phyloP scores from a whole-genome alignment of 192 early-diverging fungal genomes.

The Jimgerdemannia flammicorona region DNA sequence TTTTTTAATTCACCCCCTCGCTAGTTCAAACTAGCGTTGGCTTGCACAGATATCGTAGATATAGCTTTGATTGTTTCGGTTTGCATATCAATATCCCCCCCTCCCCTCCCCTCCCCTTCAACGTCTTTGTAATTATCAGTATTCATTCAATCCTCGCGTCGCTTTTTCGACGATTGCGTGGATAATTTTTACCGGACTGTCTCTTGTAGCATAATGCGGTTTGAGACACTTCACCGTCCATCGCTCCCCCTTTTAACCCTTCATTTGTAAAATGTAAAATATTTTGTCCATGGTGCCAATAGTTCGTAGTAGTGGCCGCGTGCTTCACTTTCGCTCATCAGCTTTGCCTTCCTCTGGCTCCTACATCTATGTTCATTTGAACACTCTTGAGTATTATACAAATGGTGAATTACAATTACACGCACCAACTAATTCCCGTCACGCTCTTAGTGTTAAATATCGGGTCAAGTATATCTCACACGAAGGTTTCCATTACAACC shows the following conservation, averaged over 20 bases:
- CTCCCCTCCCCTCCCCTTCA: background rate
- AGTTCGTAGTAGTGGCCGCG: background rate
- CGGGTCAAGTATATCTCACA: background rate
- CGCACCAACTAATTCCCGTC: background rate
- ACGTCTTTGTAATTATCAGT: constrained; percentile 3
- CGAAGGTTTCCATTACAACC: background rate
- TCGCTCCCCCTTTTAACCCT: background rate
- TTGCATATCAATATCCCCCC: background rate
- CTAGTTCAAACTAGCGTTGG: background rate
- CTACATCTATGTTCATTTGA: background rate
- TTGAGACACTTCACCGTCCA: background rate
- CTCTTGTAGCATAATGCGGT: background rate
- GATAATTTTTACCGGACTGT: background rate
- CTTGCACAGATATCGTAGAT: too few relatives aligned
- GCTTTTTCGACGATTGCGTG: background rate
- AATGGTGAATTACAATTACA: background rate
- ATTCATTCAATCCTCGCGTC: background rate
- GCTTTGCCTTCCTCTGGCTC: background rate
- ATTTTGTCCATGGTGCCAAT: background rate
- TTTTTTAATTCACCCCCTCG: background rate
- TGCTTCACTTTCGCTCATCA: background rate
- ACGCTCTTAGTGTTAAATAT: background rate
- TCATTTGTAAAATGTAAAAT: background rate
- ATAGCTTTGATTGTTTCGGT: background rate
- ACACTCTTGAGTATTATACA: background rate